Percentiles rank a stretch among this genome's conserved stretches.
phyloP scores from a whole-genome alignment of 139 green algal species.

The Ostreobium quekettii region DNA sequence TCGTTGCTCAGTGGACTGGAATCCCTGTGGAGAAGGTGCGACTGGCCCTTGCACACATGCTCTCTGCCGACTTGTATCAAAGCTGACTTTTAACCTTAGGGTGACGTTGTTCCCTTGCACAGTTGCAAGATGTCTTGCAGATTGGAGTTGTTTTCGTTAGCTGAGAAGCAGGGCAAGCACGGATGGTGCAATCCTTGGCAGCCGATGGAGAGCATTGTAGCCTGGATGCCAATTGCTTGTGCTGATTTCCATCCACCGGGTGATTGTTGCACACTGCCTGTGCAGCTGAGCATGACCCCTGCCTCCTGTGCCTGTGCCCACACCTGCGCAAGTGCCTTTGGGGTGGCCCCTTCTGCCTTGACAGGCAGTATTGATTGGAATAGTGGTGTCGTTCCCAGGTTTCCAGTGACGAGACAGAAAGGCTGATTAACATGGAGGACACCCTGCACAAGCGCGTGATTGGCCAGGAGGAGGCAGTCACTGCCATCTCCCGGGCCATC shows the following conservation, averaged over 20 bases:
- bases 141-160: neutral
- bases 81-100: neutral
- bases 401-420: conserved; percentile 79
- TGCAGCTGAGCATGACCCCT: too few species aligned
- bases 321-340: neutral
- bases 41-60: neutral
- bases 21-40: conserved; percentile 77
- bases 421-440: conserved; percentile 88
- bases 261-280: too few species aligned
- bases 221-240: too few species aligned
- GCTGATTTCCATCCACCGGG: too few species aligned
- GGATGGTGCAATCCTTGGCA: too few species aligned
- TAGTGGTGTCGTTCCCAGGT: conserved; percentile 20
- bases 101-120: neutral
- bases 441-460: conserved; percentile 83
- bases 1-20: conserved; percentile 79
- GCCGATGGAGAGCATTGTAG: too few species aligned
- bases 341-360: neutral
- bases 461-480: conserved; percentile 89
- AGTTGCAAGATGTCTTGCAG: neutral
- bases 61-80: neutral
- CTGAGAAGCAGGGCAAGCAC: too few species aligned
- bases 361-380: neutral
- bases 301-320: neutral
- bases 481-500: conserved; percentile 81